phyloP scores from a whole-genome alignment of 495 filamentous ascomycete species.

The Talaromyces adpressus region DNA sequence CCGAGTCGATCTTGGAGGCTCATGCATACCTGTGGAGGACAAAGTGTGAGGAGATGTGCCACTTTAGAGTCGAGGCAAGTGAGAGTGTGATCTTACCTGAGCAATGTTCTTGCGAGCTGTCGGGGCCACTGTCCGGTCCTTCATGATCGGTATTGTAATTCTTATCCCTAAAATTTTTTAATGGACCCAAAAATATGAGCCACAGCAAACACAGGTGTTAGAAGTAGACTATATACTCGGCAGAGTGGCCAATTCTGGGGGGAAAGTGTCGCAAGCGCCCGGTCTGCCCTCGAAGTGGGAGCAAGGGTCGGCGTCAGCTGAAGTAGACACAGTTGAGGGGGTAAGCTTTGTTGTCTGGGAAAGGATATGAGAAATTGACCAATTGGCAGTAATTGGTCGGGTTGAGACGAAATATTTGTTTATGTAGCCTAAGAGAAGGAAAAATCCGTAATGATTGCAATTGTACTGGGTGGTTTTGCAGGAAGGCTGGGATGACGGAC shows the following conservation, averaged over 20 bases:
- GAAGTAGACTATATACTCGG: not conserved
- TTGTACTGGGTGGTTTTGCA: not conserved
- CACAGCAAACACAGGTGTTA: not conserved
- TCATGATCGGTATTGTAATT: not conserved
- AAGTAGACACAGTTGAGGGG: not conserved
- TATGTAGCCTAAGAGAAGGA: not conserved
- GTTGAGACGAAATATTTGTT: not conserved
- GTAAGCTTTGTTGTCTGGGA: not conserved
- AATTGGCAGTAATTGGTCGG: not conserved
- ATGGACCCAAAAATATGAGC: not conserved
- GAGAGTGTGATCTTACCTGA: conserved; percentile 54
- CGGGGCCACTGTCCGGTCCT: conserved; percentile 9
- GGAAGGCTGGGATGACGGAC: not conserved
- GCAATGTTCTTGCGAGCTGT: conserved; percentile 55
- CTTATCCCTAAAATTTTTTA: not conserved
- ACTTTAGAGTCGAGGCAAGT: not conserved
- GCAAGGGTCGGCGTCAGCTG: conserved; percentile 2
- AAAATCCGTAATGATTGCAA: not conserved
- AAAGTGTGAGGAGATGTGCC: not conserved
- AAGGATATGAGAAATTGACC: not conserved
- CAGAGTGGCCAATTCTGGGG: not conserved
- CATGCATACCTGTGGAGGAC: conserved; percentile 66
- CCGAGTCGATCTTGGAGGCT: conserved; percentile 87
- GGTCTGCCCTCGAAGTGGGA: not conserved
- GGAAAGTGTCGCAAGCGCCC: not conserved